Base-by-base conservation (phyloP, 306 rosid species). In the Quercus variabilis region DNA sequence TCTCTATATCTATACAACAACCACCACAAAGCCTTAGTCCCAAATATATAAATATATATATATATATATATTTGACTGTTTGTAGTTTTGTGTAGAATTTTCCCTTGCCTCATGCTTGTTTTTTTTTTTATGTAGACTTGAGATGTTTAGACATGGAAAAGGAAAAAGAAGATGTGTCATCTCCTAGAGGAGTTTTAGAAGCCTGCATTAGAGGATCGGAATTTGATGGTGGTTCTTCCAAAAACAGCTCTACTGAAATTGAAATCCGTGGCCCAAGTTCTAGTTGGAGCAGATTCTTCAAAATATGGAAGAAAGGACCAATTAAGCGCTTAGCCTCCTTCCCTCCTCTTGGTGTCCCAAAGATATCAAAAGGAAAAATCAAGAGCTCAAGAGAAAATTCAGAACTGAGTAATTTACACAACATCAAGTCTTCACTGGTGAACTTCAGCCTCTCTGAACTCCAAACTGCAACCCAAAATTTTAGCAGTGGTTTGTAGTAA, bases 121-220 rank as follows among this genome's bases (percentile, higher is more conserved):
- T 79, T 83, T 60, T 79, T 83, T 60, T 33, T 84, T 67, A 70
- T 65, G 52, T 78, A 94, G 98, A 94, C 78, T 86, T 89, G 87
- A 89, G 91, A 63, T 75, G 69, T 68, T 65, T 79, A 43, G 96
- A 92, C 33, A 55, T 85, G 62, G 93, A 90, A 87, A 90, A 81
- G 54, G 98, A 92, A 86, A 89, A 86, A 67, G 84, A 83, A 4
- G 88, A 89, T n/a, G 75, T 3, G 15, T 57, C 80, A 41, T 90
- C 99, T 69, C 99, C 99, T 55, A 89, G 94, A 86, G 99, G 93
- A 28, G 98, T 92, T 63, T 76, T 95, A 57, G 99, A 92, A 84
- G 87, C 85, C 12, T 84, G 81, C 70, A 15, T 80, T 6, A 82
- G 52, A 54, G 86, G 51, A 28, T 79, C 62, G 30, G 91, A 86